These are phyloP conservation scores for Neofusicoccum cordaticola DNA, from an alignment of 2,329 filamentous ascomycete genomes.

Conservation along the genomic window DNA sequence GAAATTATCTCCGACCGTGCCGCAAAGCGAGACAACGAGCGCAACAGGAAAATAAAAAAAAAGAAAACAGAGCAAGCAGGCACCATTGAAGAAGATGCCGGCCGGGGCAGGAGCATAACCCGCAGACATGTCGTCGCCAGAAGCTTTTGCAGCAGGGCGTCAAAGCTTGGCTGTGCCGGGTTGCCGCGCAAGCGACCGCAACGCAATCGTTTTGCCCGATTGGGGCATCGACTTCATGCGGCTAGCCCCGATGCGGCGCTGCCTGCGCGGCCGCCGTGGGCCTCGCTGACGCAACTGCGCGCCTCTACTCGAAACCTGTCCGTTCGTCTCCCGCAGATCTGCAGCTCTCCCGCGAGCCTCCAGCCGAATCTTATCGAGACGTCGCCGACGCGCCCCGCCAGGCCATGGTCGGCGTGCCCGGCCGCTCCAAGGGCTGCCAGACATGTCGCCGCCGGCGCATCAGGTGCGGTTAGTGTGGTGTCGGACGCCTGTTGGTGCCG, in stretches of 20 bases:
- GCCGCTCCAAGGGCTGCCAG: neutral
- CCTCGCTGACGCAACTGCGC: neutral
- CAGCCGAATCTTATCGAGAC: neutral
- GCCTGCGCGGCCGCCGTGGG: neutral
- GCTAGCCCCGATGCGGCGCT: neutral
- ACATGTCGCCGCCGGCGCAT: neutral
- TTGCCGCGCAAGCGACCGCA: neutral
- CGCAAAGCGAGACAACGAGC: too few relatives aligned
- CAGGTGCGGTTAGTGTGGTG: neutral
- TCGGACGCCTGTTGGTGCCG: neutral
- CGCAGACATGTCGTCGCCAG: neutral
- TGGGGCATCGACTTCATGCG: neutral
- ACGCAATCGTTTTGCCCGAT: neutral
- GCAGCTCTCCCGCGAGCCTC: too few relatives aligned
- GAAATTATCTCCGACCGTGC: neutral
- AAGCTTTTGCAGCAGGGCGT: neutral
- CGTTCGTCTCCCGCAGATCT: neutral
- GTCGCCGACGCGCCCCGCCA: neutral
- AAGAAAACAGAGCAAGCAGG: neutral
- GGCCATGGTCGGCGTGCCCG: neutral
- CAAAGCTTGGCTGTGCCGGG: constrained; percentile 6
- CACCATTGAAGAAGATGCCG: neutral
- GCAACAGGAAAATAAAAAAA: too few relatives aligned
- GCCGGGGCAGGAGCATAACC: too few relatives aligned
- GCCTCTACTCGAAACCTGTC: neutral